Evolutionary conservation across 164 flowering plant genomes (phyloP).

Genomic region (Sedum album): DNA sequence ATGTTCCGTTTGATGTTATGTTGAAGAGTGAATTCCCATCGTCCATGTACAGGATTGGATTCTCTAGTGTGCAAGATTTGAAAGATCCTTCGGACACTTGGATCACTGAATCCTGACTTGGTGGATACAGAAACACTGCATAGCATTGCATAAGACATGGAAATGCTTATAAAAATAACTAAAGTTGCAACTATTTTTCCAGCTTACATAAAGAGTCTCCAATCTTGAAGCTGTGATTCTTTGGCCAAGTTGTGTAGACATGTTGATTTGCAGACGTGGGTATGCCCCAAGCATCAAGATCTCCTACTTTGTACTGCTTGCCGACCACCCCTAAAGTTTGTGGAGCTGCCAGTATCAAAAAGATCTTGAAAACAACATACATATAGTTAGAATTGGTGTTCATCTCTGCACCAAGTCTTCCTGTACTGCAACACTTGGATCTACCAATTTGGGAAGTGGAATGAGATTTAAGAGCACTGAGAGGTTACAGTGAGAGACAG

Average conservation of each 20-base stretch:
- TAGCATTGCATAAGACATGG: too few relatives aligned
- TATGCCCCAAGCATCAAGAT: constrained; percentile 75
- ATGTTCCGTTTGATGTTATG: constrained; percentile 53
- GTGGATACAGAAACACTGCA: constrained; percentile 89
- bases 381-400: not conserved
- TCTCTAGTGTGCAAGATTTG: constrained; percentile 54
- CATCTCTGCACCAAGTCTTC: not conserved
- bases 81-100: constrained; percentile 59
- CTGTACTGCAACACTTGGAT: not conserved
- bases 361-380: too few relatives aligned
- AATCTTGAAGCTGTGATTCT: constrained; percentile 38
- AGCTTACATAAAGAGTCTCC: constrained; percentile 91
- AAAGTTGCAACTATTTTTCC: too few relatives aligned
- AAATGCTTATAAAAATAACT: too few relatives aligned
- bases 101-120: constrained; percentile 88
- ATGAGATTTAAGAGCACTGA: not conserved
- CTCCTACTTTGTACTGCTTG: constrained; percentile 73
- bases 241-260: constrained; percentile 68
- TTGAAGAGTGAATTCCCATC: constrained; percentile 86
- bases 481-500: not conserved
- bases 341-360: not conserved
- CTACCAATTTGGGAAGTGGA: not conserved
- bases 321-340: constrained; percentile 37
- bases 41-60: constrained; percentile 70
- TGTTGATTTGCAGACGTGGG: constrained; percentile 52